Conservation (phyloP, 83 land plant genomes). For the Isoetes engelmannii region DNA sequence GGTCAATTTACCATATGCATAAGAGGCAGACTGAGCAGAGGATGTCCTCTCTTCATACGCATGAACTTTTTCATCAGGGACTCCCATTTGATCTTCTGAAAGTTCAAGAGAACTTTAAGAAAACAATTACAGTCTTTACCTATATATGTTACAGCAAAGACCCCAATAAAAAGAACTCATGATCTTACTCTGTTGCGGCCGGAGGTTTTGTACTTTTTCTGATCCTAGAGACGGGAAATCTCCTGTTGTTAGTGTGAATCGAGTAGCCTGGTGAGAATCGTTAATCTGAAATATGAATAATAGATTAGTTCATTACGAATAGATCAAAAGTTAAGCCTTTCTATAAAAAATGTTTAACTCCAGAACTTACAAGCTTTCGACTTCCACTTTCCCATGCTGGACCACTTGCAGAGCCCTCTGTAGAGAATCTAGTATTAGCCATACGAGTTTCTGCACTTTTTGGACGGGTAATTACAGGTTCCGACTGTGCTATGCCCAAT, state of each 20-base stretch:
- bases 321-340: neutral
- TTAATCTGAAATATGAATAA: constrained; percentile 15
- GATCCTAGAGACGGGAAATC: constrained; percentile 35
- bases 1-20: neutral
- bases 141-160: neutral
- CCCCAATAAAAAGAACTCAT: too few relatives aligned
- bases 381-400: neutral
- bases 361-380: constrained; percentile 1
- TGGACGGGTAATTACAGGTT: constrained; percentile 19
- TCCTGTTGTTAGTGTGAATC: constrained; percentile 22
- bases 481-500: constrained; percentile 16
- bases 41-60: constrained; percentile 11
- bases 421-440: neutral
- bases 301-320: neutral
- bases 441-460: constrained; percentile 23
- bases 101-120: neutral
- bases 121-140: neutral
- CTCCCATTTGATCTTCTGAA: neutral
- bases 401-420: neutral
- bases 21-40: neutral
- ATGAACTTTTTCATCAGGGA: constrained; percentile 19
- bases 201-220: constrained; percentile 30
- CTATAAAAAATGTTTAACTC: neutral
- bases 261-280: constrained; percentile 25
- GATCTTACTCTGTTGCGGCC: constrained; percentile 23